phyloP scores from a whole-genome alignment of 352 stramenopile genomes.

The Globisporangium paddicum region DNA sequence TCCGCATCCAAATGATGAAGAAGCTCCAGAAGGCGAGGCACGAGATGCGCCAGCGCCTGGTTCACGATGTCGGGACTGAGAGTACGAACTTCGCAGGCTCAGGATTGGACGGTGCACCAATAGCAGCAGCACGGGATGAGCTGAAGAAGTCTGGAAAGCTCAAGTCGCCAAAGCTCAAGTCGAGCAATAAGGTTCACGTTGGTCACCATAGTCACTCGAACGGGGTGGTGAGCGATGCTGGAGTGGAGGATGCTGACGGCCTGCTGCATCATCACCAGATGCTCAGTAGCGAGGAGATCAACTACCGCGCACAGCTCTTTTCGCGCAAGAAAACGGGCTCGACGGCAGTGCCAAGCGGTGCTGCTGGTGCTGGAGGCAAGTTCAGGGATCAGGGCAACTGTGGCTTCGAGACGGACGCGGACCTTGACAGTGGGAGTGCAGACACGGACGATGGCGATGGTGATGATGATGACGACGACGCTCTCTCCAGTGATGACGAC shows the following conservation, averaged over 20 bases:
- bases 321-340: slow-evolving; percentile 52
- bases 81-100: not conserved
- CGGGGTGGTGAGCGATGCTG: not conserved
- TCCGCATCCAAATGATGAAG: slow-evolving; percentile 70
- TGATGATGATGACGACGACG: slow-evolving; percentile 30
- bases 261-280: slow-evolving; percentile 23
- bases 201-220: slow-evolving; percentile 6
- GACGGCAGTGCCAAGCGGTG: not conserved
- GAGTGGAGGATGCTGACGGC: not conserved
- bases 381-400: slow-evolving; percentile 14
- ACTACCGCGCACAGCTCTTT: slow-evolving; percentile 58
- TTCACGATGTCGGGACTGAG: slow-evolving; percentile 4
- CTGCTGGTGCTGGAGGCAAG: slow-evolving; percentile 19
- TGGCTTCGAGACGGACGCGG: not conserved
- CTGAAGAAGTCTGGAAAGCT: slow-evolving; percentile 1
- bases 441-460: slow-evolving; percentile 15
- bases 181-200: slow-evolving; percentile 31
- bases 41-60: slow-evolving; percentile 17
- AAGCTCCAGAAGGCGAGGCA: slow-evolving; percentile 38
- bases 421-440: not conserved
- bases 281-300: slow-evolving; percentile 61
- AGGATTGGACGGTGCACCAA: not conserved
- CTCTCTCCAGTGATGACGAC: slow-evolving; percentile 51
- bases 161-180: slow-evolving; percentile 12
- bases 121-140: not conserved